phyloP scores from a whole-genome alignment of 2,329 filamentous ascomycete species.

The Orbilia javanica region DNA sequence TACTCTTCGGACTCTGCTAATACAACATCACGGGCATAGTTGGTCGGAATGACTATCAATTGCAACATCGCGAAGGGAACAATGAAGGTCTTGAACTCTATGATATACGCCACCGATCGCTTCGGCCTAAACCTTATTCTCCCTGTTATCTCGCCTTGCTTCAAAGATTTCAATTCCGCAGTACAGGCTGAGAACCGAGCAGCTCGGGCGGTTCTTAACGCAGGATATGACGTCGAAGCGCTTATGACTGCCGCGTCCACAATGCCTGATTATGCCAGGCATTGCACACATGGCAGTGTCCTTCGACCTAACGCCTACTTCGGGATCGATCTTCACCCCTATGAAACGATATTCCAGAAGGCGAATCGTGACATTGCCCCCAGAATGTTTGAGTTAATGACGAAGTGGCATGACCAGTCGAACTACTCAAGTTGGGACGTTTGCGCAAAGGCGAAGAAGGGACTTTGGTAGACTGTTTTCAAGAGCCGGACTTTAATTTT shows the following conservation, averaged over 20 bases:
- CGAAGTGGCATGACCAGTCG: slow-evolving; percentile 19
- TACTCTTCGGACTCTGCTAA: not conserved
- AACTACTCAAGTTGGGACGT: slow-evolving; percentile 6
- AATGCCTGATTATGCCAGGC: not conserved
- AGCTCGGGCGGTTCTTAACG: not conserved
- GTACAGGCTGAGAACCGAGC: slow-evolving; percentile 15
- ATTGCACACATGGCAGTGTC: slow-evolving; percentile 9
- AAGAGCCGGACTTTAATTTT: not conserved
- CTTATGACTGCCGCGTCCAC: slow-evolving; percentile 12
- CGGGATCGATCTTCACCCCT: slow-evolving; percentile 29
- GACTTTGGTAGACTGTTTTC: not conserved
- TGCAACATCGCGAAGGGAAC: slow-evolving; percentile 62
- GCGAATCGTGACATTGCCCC: slow-evolving; percentile 12
- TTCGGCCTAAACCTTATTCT: slow-evolving; percentile 65
- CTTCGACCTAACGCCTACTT: slow-evolving; percentile 12
- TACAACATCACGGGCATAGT: slow-evolving; percentile 59
- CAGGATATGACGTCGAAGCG: slow-evolving; percentile 4
- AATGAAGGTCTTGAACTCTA: slow-evolving; percentile 64
- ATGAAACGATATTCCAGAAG: slow-evolving; percentile 24
- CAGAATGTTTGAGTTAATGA: slow-evolving; percentile 8
- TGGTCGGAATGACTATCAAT: slow-evolving; percentile 65
- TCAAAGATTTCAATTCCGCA: not conserved
- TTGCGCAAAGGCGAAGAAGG: slow-evolving; percentile 1
- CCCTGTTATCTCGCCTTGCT: slow-evolving; percentile 48
- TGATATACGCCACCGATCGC: slow-evolving; percentile 65